Evolutionary conservation across 2,329 filamentous ascomycete species (phyloP), one percentile per base, ranked within the genome.

Genomic region (Trichoderma atroviride): DNA sequence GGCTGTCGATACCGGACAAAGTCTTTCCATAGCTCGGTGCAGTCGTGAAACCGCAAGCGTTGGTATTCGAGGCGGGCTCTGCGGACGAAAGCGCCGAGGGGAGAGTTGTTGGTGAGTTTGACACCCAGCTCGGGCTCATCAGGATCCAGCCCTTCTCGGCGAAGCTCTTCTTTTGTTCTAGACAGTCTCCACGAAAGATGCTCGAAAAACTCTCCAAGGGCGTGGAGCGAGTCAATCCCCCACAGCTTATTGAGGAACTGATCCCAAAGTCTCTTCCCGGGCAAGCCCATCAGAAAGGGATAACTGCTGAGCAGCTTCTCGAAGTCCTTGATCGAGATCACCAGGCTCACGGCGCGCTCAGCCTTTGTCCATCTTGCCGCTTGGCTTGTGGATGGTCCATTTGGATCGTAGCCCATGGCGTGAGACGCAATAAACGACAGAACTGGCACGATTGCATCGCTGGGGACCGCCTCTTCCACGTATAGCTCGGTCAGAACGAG

Each of bases 181-280:
- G 83, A 84, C 60, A 96, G 79, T 37, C 92, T 80, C 29, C 80
- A 79, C 5, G 83, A 80, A 19, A 91, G 83, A 27, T 82, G 82
- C 35, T 86, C 85, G 76, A 97, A 92, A 78, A 97, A 95, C 2
- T 84, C 83, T 75, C 94, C 89, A n/a, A 98, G 81, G 0, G 89
- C 88, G 80, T 98, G 88, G 13, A 96, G 86, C 24, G 91, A 95
- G 76, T 94, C 89, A 73, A 98, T 88, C 19, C 86, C 85, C 95
- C 96, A 98, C 29, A 98, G 82, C 72, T 89, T 91, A 68, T 88
- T 87, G 14, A 98, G 85, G 69, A 97, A 92, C 2, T 91, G 83
- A 76, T 98, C 94, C 89, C 94, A 96, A n/a, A 97, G 81, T n/a
- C 87, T 91, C 59, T 92, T 87, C 3, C 93, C 93, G 0, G 93